Evolutionary conservation across 2,329 filamentous ascomycete genomes (phyloP), one percentile per base, ranked within the genome.

Genomic region (Nectriaceae sp.): DNA sequence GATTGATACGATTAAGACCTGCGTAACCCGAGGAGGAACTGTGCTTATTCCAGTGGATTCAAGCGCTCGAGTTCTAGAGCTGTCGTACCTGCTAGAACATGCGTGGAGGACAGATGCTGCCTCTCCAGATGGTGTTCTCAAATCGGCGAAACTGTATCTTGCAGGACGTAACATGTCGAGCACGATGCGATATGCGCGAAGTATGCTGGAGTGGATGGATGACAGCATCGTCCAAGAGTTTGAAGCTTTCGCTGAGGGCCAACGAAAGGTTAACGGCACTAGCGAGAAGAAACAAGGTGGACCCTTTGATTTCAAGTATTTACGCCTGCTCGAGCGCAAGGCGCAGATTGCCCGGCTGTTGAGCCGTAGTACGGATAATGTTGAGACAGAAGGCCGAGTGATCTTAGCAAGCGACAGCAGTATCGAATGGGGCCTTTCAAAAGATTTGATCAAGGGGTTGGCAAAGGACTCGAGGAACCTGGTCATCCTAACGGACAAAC

Each of bases 121-220:
- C 2, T 74, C 76, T 20, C 71, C 75, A 8, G 77, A 79, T 20
- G 77, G 78, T 19, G 70, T 71, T 1, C 70, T 87, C 15, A 75
- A 75, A 46, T 70, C 74, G 1, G 73, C 81, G 0, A 83, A 79
- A 59, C 75, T 97, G 1, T 97, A 91, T 65, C 76, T 99, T 37
- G 93, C 92, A 1, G 92, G 91, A 33, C 87, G 86, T 50, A 96
- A 90, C 52, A 88, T 90, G 55, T 87, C 89, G 49, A 92, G 90
- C 53, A 96, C 92, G 0, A 89, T 97, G 78, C 82, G 90, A 44
- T 90, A 97, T 57, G 89, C 93, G 21, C 82, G 92, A 57, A 97
- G 93, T 67, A 96, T 99, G 89, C 76, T 99, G 24, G 94, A 99
- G 65, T 99, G 94, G 94, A 97, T 99, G 92, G 92, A 97, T 65